phyloP scores from a whole-genome alignment of 352 stramenopile species.

The Phytophthora litchii region DNA sequence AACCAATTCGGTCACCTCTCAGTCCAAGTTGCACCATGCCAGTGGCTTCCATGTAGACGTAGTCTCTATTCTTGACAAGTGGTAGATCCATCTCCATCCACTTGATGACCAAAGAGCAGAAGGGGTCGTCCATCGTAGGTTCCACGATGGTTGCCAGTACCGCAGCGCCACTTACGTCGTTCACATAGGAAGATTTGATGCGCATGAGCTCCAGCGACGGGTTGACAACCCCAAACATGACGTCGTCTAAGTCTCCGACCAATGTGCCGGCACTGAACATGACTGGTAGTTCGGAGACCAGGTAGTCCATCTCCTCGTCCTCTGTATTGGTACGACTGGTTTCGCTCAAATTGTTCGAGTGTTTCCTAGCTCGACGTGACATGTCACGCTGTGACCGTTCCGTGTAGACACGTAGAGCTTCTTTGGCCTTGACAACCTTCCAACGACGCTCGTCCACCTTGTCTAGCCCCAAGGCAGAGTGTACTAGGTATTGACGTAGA shows the following conservation, averaged over 20 bases:
- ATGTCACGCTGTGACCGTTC: conserved; percentile 37
- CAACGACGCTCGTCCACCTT: conserved; percentile 41
- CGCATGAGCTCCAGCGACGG: conserved; percentile 42
- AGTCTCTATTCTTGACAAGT: conserved; percentile 50
- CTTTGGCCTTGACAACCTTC: conserved; percentile 41
- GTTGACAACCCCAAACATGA: conserved; percentile 49
- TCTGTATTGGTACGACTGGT: conserved; percentile 12
- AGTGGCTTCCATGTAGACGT: conserved; percentile 54
- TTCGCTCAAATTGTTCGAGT: conserved; percentile 10
- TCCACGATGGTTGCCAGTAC: conserved; percentile 49
- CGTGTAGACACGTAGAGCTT: conserved; percentile 34
- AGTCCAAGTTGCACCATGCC: conserved; percentile 40
- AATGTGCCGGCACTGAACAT: conserved; percentile 41
- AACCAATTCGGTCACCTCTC: conserved; percentile 58
- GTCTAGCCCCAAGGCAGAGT: conserved; percentile 28
- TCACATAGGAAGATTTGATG: conserved; percentile 54
- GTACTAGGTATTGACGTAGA: conserved; percentile 44
- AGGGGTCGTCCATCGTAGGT: conserved; percentile 55
- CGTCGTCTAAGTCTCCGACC: conserved; percentile 38
- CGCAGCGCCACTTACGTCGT: conserved; percentile 40
- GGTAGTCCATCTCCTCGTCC: conserved; percentile 15
- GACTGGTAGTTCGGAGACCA: conserved; percentile 25
- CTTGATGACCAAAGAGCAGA: conserved; percentile 48
- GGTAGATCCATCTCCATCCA: conserved; percentile 42
- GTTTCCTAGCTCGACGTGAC: conserved; percentile 21